phyloP scores from a whole-genome alignment of 257 asterid species.

The Ballota nigra region DNA sequence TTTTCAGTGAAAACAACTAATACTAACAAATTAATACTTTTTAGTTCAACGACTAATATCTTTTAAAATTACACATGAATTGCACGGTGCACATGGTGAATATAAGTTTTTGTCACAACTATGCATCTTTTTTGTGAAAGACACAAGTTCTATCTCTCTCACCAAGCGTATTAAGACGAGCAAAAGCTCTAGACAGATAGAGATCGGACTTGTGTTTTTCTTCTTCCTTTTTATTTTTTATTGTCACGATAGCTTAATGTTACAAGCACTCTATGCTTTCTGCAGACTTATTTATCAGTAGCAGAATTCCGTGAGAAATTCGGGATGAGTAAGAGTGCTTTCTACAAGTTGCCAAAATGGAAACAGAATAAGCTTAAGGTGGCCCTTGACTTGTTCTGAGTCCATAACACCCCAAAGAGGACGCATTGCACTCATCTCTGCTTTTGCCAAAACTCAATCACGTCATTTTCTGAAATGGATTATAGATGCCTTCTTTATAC shows the following conservation, averaged over 20 bases:
- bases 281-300: slow-evolving; percentile 60
- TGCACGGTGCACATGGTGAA: not conserved
- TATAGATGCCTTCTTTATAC: slow-evolving; percentile 26
- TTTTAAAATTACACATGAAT: not conserved
- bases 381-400: slow-evolving; percentile 59
- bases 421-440: not conserved
- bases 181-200: not conserved
- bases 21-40: no score
- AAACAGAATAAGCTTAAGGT: slow-evolving; percentile 69
- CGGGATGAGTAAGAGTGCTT: slow-evolving; percentile 52
- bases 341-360: slow-evolving; percentile 84
- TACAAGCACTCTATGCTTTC: slow-evolving; percentile 4
- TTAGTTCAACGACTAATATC: not conserved
- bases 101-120: no score
- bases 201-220: not conserved
- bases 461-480: slow-evolving; percentile 30
- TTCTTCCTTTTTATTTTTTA: not conserved
- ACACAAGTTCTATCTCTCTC: not conserved
- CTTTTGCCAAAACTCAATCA: not conserved
- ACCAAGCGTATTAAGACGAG: not conserved
- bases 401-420: not conserved
- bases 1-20: not conserved
- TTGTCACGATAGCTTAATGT: not conserved
- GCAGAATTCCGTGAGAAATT: slow-evolving; percentile 77
- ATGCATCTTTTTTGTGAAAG: not conserved